phyloP scores from a whole-genome alignment of 306 rosid species.

The Geum urbanum region DNA sequence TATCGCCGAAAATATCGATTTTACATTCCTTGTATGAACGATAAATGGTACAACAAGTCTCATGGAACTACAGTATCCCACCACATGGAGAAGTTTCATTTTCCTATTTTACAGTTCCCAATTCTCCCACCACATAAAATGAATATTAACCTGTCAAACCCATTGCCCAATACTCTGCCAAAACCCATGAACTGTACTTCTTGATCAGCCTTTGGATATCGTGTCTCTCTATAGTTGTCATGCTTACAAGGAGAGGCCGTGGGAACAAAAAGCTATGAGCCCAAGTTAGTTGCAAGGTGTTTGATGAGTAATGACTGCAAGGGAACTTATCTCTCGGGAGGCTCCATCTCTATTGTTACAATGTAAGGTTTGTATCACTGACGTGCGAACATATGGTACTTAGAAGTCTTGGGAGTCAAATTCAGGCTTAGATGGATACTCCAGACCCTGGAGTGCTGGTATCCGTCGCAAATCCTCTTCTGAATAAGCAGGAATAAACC shows the following conservation, averaged over 20 bases:
- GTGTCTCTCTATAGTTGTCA: not conserved
- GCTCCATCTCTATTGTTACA: slow-evolving; percentile 30
- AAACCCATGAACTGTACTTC: slow-evolving; percentile 20
- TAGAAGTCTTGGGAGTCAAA: slow-evolving; percentile 75
- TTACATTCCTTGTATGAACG: slow-evolving; percentile 20
- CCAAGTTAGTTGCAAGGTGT: slow-evolving; percentile 31
- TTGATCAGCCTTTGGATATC: slow-evolving; percentile 17
- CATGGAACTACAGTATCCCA: not conserved
- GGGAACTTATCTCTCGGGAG: slow-evolving; percentile 19
- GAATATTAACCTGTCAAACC: slow-evolving; percentile 28
- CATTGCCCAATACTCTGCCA: slow-evolving; percentile 12
- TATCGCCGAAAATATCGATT: too few species aligned
- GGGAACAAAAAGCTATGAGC: slow-evolving; percentile 28
- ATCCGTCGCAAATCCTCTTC: slow-evolving; percentile 85
- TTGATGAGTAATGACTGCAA: slow-evolving; percentile 32
- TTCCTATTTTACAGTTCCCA: slow-evolving; percentile 30
- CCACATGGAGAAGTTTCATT: slow-evolving; percentile 29
- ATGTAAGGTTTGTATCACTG: slow-evolving; percentile 21
- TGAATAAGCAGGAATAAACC: slow-evolving; percentile 90
- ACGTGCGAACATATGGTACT: slow-evolving; percentile 22
- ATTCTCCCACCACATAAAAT: slow-evolving; percentile 11
- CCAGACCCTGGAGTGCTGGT: slow-evolving; percentile 95
- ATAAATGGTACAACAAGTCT: slow-evolving; percentile 16
- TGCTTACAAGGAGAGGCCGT: slow-evolving; percentile 18
- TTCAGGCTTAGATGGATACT: slow-evolving; percentile 89